Base-by-base conservation (phyloP, 75 land plant genomes). In the Sequoiadendron giganteum region DNA sequence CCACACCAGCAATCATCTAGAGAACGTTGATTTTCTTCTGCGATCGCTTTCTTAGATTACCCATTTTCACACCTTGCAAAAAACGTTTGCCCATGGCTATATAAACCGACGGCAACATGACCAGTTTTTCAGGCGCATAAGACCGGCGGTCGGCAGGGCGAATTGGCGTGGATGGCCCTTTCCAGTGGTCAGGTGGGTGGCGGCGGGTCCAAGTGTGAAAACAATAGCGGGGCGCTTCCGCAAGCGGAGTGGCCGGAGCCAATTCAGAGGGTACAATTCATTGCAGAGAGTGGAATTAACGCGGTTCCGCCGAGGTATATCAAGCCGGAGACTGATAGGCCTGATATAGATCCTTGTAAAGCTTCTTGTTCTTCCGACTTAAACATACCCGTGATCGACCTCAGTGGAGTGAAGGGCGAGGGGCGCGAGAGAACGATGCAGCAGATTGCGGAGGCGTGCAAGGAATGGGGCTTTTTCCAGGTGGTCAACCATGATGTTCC, bases 401-500 rank as follows among this genome's bases (percentile, higher is more conserved):
- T 96, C 7, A 42, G 58, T 1, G 94, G 90, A 42, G 73, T 87
- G 73, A 89, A 89, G n/a, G 75, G 58, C 76, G 56, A 28, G 56
- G 75, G 85, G 25, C 83, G 93, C 9, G 40, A 77, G 36, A 79
- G 45, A 79, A 77, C 92, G 58, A 75, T 93, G 49, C 87, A 48
- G 3, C 16, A 86, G 85, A 90, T 97, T 36, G 61, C 86, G 2
- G 80, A 75, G 25, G 98, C 98, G 25, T 94, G 96, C 88, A 80
- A 89, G 7, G 90, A 95, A 76, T 97, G 97, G 97, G 98, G 98
- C 4, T 97, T 97, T 90, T 97, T 95, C 86, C 97, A 97, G 89
- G 92, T 93, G 30, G 79, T 91, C 19, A 93, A 95, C 87, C 97
- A 96, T 61, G 97, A 96, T 0, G 90, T 96, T n/a, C 73, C 85